phyloP scores from a whole-genome alignment of 2,329 filamentous ascomycete genomes.

The Xylaria sp. region DNA sequence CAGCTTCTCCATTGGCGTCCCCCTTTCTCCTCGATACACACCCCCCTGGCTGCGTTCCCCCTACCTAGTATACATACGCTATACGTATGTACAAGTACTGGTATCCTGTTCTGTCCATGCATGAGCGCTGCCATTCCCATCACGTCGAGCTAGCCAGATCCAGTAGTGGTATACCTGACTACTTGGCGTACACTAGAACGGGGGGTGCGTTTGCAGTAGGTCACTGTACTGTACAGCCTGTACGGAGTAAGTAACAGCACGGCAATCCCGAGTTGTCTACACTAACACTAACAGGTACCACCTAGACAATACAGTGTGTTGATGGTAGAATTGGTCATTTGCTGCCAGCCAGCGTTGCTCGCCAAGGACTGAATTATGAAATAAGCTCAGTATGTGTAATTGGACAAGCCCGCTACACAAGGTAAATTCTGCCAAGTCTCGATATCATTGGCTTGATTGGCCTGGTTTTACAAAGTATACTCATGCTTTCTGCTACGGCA shows the following conservation, averaged over 20 bases:
- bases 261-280: no score
- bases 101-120: conserved; percentile 9
- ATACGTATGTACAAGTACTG: conserved; percentile 5
- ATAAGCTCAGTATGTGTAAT: conserved; percentile 8
- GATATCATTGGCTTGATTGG: background rate
- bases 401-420: background rate
- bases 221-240: no score
- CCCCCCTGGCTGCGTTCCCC: no score
- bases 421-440: background rate
- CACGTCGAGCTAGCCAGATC: conserved; percentile 2
- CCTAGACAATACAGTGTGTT: no score
- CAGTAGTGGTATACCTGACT: background rate
- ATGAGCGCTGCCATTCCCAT: background rate
- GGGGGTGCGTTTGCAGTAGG: no score
- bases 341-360: background rate
- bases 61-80: no score
- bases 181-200: background rate
- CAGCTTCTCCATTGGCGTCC: conserved; percentile 36
- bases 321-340: no score
- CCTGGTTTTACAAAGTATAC: background rate
- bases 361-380: background rate
- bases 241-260: no score
- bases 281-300: no score
- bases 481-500: background rate
- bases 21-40: conserved; percentile 19